Conservation (phyloP, 306 rosid species). For the Fagus crenata region DNA sequence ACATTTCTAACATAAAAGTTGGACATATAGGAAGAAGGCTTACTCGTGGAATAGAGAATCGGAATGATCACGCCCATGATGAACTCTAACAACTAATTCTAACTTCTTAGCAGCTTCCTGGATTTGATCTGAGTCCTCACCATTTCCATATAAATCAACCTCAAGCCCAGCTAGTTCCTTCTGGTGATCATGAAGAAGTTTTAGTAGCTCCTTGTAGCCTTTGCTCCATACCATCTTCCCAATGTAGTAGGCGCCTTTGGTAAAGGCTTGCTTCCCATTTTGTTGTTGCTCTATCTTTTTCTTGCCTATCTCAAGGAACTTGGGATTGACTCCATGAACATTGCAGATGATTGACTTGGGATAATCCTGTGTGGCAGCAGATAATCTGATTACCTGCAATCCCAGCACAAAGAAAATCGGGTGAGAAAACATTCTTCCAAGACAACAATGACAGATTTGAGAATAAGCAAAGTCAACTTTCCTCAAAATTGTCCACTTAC, state of each 20-base stretch:
- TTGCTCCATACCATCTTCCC: slow-evolving; percentile 98
- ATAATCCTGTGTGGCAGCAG: slow-evolving; percentile 96
- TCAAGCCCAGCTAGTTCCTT: slow-evolving; percentile 67
- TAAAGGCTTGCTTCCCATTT: slow-evolving; percentile 57
- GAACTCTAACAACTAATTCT: slow-evolving; percentile 62
- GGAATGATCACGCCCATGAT: slow-evolving; percentile 85
- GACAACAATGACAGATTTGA: slow-evolving; percentile 8
- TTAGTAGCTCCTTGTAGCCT: slow-evolving; percentile 88
- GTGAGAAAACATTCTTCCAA: slow-evolving; percentile 19
- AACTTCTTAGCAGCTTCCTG: slow-evolving; percentile 63
- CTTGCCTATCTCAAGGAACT: slow-evolving; percentile 78
- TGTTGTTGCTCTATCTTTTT: slow-evolving; percentile 66
- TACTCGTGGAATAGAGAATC: slow-evolving; percentile 86
- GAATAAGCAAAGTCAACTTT: background rate
- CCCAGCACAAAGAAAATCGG: slow-evolving; percentile 29
- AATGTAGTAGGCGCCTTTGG: slow-evolving; percentile 84
- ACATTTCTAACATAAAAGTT: background rate
- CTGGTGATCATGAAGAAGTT: slow-evolving; percentile 64
- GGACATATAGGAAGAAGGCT: slow-evolving; percentile 27
- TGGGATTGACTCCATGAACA: slow-evolving; percentile 98
- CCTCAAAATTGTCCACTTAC: background rate
- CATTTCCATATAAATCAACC: slow-evolving; percentile 88
- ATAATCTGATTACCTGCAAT: slow-evolving; percentile 86
- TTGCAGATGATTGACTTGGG: slow-evolving; percentile 71
- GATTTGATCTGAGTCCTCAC: slow-evolving; percentile 82